Conservation (phyloP, 2,329 filamentous ascomycete genomes). For the Falciphora oryzae region DNA sequence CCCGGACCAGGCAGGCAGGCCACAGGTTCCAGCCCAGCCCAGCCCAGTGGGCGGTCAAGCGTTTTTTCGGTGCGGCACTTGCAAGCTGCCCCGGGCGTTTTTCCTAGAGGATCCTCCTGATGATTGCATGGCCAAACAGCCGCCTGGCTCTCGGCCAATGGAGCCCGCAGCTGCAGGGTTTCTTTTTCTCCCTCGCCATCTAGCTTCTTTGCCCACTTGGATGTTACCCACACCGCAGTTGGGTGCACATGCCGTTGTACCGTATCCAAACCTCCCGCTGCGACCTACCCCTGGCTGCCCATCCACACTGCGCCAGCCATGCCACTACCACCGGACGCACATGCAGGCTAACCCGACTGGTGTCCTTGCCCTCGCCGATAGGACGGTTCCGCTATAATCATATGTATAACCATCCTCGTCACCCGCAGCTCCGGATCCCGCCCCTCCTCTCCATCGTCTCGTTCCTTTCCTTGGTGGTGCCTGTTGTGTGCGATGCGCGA, state of each 20-base stretch:
- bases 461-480: not conserved
- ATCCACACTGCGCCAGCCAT: not conserved
- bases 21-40: not conserved
- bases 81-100: not conserved
- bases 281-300: not conserved
- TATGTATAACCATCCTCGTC: not conserved
- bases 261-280: not conserved
- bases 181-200: not conserved
- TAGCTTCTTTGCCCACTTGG: not conserved
- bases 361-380: not conserved
- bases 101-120: constrained; percentile 9
- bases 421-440: not conserved
- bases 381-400: not conserved
- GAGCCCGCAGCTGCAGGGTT: constrained; percentile 3
- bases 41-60: not conserved
- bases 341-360: not conserved
- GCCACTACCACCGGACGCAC: not conserved
- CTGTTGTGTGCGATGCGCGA: not conserved
- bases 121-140: constrained; percentile 9
- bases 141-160: constrained; percentile 9
- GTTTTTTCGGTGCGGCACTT: not conserved
- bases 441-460: not conserved
- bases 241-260: not conserved
- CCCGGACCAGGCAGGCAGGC: not conserved
- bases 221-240: not conserved